These are phyloP conservation scores for Neolentinus lepideus DNA, from an alignment of 1,284 basidiomycete genomes.

Conservation along the genomic window DNA sequence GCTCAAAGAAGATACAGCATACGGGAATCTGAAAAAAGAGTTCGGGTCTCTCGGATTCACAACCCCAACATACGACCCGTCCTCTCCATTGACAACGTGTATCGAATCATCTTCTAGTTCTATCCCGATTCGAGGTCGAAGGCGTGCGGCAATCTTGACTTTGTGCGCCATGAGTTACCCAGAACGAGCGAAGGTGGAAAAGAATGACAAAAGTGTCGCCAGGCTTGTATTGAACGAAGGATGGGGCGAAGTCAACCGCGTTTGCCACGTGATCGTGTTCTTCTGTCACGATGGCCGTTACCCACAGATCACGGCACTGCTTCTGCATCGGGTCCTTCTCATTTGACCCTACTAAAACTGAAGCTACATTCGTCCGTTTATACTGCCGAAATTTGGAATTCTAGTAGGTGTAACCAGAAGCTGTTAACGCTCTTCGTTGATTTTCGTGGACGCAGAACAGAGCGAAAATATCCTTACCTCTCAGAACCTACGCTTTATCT, in stretches of 20 bases:
- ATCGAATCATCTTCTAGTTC: constrained; percentile 60
- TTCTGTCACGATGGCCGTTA: too few relatives aligned
- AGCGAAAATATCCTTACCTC: too few relatives aligned
- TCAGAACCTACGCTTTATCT: too few relatives aligned
- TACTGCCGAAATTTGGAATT: too few relatives aligned
- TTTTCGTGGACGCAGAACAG: too few relatives aligned
- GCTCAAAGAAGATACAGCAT: constrained; percentile 18
- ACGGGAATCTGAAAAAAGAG: constrained; percentile 71
- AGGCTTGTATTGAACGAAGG: neutral
- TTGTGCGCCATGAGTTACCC: constrained; percentile 17
- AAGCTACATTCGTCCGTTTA: too few relatives aligned
- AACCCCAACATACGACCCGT: constrained; percentile 44
- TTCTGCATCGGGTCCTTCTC: too few relatives aligned
- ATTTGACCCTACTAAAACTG: too few relatives aligned
- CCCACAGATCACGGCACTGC: too few relatives aligned
- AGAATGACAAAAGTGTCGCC: neutral
- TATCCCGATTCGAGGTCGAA: constrained; percentile 52
- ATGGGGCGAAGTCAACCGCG: neutral
- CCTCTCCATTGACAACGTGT: constrained; percentile 34
- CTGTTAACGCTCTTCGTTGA: too few relatives aligned
- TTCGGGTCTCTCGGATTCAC: constrained; percentile 56
- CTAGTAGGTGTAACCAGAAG: too few relatives aligned
- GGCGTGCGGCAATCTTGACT: constrained; percentile 52
- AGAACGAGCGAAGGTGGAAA: neutral
- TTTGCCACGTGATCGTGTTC: too few relatives aligned